Evolutionary conservation across 345 rosid genomes (phyloP), one percentile per base, ranked within the genome.

Genomic region (Durio zibethinus): DNA sequence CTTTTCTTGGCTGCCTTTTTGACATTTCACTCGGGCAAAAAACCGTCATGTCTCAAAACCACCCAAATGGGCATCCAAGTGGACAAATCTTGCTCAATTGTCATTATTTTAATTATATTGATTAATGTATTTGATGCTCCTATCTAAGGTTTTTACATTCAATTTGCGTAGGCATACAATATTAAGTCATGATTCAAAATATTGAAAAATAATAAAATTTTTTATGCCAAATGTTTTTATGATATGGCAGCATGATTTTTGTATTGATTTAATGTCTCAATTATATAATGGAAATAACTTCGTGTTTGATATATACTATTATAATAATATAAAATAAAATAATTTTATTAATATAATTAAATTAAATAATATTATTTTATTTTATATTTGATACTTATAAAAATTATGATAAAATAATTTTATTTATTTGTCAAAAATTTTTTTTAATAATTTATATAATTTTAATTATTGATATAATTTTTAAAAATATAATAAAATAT

Each of bases 1-100:
- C 7, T 60, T 72, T n/a, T 72, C 63, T n/a, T 72, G 63, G 45
- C 16, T 20, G 76, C 43, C 62, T 72, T 72, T 72, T 66, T 25
- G 50, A 42, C 33, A 40, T 66, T 40, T 59, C 16, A 27, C 35
- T 59, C 29, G 0, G 8, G 8, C 64, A 60, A 27, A 60, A 27
- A 11, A 20, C 36, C 66, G n/a, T n/a, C n/a, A 59, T n/a, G 18
- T 4, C 12, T 43, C 29, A 10, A 20, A 40, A 7, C 54, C 11
- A 0, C 15, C 4, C 6, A 20, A 20, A 9, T 67, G 47, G 27
- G 25, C 6, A 4, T 35, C 25, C 11, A 64, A 64, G 27, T 20
- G 43, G 47, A 72, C 45, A 72, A 31, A 50, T 29, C 12, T 27
- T 4, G 43, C 9, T 29, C 29, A 36, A 9, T 10, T 29, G 29